These are phyloP conservation scores for Sungouiella blattae DNA, from an alignment of 805 yeast species.

Conservation along the genomic window DNA sequence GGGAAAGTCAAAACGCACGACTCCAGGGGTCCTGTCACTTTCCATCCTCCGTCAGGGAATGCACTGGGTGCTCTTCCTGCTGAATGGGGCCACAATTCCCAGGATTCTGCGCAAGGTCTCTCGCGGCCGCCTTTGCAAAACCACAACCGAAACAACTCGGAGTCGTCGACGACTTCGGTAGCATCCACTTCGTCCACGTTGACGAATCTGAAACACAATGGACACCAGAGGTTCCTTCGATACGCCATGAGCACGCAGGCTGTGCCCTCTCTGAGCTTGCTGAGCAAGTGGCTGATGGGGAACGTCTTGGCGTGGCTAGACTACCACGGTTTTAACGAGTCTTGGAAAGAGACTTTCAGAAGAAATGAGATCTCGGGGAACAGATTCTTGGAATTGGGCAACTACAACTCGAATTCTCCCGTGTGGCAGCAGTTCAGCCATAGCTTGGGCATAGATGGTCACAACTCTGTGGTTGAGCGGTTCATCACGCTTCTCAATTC, in stretches of 20 bases:
- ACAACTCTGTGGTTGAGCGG: constrained; percentile 53
- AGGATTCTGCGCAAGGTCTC: no score
- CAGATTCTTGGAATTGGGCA: constrained; percentile 61
- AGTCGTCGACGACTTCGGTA: constrained; percentile 31
- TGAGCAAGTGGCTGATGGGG: constrained; percentile 68
- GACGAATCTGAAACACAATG: constrained; percentile 25
- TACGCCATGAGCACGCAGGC: constrained; percentile 41
- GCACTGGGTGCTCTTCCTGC: neutral
- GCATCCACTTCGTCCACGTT: constrained; percentile 29
- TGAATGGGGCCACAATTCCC: neutral
- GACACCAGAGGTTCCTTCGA: constrained; percentile 38
- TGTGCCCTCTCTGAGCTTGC: constrained; percentile 1
- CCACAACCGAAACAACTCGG: constrained; percentile 34
- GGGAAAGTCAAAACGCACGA: constrained; percentile 1
- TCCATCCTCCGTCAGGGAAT: no score
- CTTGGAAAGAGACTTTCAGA: constrained; percentile 69
- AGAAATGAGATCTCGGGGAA: constrained; percentile 57
- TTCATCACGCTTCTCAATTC: constrained; percentile 45
- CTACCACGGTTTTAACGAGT: constrained; percentile 60
- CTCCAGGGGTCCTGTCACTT: no score
- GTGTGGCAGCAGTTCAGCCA: constrained; percentile 45
- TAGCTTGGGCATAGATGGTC: constrained; percentile 37
- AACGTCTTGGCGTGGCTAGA: constrained; percentile 69
- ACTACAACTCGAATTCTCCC: constrained; percentile 49
- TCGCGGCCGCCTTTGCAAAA: neutral